Percentiles rank a stretch among this genome's conserved stretches.
phyloP scores from a whole-genome alignment of 2,329 filamentous ascomycete genomes.

The Arthrobotrys iridis region DNA sequence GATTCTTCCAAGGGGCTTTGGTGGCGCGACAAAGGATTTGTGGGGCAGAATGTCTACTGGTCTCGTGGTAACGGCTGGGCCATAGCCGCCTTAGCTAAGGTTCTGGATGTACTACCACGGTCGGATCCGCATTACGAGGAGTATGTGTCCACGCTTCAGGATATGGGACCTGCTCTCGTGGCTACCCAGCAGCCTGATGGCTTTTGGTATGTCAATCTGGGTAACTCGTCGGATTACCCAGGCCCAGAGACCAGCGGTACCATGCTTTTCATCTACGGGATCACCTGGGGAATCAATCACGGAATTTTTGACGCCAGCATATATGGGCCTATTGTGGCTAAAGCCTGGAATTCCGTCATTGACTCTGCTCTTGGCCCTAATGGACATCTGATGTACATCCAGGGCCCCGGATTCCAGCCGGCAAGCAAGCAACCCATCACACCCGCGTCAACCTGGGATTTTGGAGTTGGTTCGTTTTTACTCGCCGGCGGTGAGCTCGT shows the following conservation, averaged over 20 bases:
- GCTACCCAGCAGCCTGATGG: constrained; percentile 17
- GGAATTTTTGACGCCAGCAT: constrained; percentile 12
- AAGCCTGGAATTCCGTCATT: constrained; percentile 23
- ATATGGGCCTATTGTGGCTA: constrained; percentile 25
- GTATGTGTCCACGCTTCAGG: constrained; percentile 20
- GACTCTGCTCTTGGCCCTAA: constrained; percentile 3
- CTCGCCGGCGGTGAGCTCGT: constrained; percentile 26
- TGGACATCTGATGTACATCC: constrained; percentile 11
- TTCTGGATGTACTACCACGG: constrained; percentile 17
- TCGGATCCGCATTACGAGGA: constrained; percentile 33
- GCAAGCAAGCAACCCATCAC: constrained; percentile 24
- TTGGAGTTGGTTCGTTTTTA: constrained; percentile 24
- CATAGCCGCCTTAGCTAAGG: constrained; percentile 31
- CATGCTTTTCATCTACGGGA: constrained; percentile 25
- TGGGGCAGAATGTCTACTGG: constrained; percentile 34
- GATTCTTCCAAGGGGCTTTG: constrained; percentile 23
- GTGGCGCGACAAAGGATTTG: constrained; percentile 32
- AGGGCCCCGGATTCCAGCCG: constrained; percentile 17
- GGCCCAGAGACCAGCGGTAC: constrained; percentile 33
- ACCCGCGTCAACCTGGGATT: constrained; percentile 1
- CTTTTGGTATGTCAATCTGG: constrained; percentile 36
- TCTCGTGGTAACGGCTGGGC: constrained; percentile 38
- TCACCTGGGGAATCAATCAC: constrained; percentile 36
- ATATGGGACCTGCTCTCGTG: constrained; percentile 20
- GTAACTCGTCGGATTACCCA: constrained; percentile 26